phyloP scores from a whole-genome alignment of 169 alveolate genomes.

The Plasmodium sp. region DNA sequence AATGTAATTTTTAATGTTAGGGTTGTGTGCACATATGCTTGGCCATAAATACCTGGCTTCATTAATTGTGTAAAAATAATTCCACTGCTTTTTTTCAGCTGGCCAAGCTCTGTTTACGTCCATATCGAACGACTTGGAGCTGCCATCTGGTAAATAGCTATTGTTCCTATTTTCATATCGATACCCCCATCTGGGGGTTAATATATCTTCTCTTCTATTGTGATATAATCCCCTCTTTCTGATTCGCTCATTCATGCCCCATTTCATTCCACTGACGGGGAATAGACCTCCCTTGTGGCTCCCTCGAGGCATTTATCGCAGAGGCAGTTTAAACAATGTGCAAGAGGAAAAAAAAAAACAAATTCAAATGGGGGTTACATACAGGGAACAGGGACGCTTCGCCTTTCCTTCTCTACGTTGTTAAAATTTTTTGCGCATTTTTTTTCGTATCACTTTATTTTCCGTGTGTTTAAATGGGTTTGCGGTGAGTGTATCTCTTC shows the following conservation, averaged over 20 bases:
- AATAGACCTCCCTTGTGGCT: slow-evolving; percentile 74
- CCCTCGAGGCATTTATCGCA: slow-evolving; percentile 66
- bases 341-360: neutral
- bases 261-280: slow-evolving; percentile 82
- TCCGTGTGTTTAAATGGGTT: neutral
- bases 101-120: slow-evolving; percentile 82
- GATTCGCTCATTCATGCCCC: slow-evolving; percentile 79
- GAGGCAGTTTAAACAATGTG: neutral
- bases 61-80: slow-evolving; percentile 76
- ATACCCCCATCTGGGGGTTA: slow-evolving; percentile 86
- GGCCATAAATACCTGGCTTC: slow-evolving; percentile 82
- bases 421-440: neutral
- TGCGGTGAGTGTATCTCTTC: neutral
- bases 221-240: slow-evolving; percentile 84
- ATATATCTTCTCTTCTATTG: slow-evolving; percentile 82
- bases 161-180: slow-evolving; percentile 74
- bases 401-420: neutral
- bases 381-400: neutral
- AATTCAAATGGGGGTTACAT: neutral
- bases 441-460: neutral
- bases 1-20: slow-evolving; percentile 77
- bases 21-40: slow-evolving; percentile 77
- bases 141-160: slow-evolving; percentile 76
- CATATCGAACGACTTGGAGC: slow-evolving; percentile 77
- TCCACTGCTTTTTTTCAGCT: slow-evolving; percentile 71